These are phyloP conservation scores for Coccinonectria pachysandricola DNA, from an alignment of 2,329 filamentous ascomycete genomes.

Conservation along the genomic window DNA sequence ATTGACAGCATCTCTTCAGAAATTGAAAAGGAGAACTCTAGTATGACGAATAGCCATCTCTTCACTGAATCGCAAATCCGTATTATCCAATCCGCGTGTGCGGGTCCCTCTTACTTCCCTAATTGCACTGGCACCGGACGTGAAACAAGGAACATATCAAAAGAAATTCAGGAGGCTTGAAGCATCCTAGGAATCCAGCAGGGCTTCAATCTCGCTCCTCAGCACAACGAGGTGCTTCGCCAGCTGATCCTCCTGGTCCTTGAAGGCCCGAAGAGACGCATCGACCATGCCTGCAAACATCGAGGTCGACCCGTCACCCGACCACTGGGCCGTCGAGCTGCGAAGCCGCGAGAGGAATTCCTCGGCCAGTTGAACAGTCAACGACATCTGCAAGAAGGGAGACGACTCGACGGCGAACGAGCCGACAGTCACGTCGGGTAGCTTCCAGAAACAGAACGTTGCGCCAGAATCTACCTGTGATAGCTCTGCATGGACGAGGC, in stretches of 20 bases:
- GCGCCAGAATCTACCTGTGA: slow-evolving; percentile 16
- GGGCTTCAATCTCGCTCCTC: slow-evolving; percentile 23
- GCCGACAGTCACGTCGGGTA: slow-evolving; percentile 31
- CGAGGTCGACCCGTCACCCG: slow-evolving; percentile 12
- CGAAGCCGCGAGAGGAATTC: slow-evolving; percentile 29
- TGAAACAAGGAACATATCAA: too few relatives aligned
- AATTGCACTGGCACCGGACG: too few relatives aligned
- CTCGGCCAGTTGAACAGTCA: slow-evolving; percentile 32
- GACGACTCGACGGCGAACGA: slow-evolving; percentile 30
- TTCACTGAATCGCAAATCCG: too few relatives aligned
- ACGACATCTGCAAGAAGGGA: slow-evolving; percentile 31
- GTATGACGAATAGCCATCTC: too few relatives aligned
- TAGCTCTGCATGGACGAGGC: slow-evolving; percentile 25
- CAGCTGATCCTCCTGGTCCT: slow-evolving; percentile 24
- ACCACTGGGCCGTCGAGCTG: slow-evolving; percentile 21
- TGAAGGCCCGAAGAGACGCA: slow-evolving; percentile 21
- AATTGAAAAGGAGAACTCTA: too few relatives aligned
- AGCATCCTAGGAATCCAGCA: slow-evolving; percentile 17
- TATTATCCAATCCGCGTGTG: too few relatives aligned
- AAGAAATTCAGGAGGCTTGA: too few relatives aligned
- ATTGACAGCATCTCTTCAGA: too few relatives aligned
- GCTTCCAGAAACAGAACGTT: slow-evolving; percentile 27
- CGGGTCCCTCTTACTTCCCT: too few relatives aligned
- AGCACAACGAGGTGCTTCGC: slow-evolving; percentile 23
- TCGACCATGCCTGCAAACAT: slow-evolving; percentile 25